Conservation (phyloP, 2,329 filamentous ascomycete genomes). For the Pyrenophora seminiperda region DNA sequence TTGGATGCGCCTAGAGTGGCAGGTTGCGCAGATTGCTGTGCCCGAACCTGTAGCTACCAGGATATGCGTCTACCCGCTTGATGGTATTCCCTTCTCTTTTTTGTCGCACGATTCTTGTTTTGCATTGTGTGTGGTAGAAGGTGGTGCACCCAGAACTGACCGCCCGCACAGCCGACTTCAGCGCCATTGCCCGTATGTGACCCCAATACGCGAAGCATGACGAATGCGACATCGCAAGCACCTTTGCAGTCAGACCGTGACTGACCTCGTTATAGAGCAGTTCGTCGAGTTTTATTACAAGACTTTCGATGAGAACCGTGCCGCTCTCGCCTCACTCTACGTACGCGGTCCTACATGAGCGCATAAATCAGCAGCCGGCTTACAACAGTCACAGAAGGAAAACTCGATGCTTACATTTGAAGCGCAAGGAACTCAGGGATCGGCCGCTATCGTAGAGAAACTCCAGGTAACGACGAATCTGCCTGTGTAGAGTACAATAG, state of each 20-base stretch:
- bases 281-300: constrained; percentile 93
- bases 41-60: not conserved
- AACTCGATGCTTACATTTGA: constrained; percentile 96
- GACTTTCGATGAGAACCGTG: constrained; percentile 77
- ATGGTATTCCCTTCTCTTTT: not conserved
- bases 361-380: constrained; percentile 4
- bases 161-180: constrained; percentile 15
- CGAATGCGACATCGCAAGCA: not conserved
- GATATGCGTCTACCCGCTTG: not conserved
- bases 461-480: constrained; percentile 65
- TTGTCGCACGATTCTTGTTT: not conserved
- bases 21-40: not conserved
- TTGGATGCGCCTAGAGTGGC: constrained; percentile 5
- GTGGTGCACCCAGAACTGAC: constrained; percentile 4
- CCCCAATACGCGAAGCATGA: not conserved
- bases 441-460: constrained; percentile 74
- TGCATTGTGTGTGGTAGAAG: not conserved
- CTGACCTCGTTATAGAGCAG: constrained; percentile 64
- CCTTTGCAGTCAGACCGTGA: constrained; percentile 3
- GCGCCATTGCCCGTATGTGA: constrained; percentile 19
- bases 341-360: constrained; percentile 59
- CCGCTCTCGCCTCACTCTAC: constrained; percentile 72
- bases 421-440: constrained; percentile 68
- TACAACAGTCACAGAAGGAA: constrained; percentile 55
- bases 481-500: not conserved